phyloP scores from a whole-genome alignment of 192 early-diverging fungal genomes.

The Gamsiella multidivaricata region DNA sequence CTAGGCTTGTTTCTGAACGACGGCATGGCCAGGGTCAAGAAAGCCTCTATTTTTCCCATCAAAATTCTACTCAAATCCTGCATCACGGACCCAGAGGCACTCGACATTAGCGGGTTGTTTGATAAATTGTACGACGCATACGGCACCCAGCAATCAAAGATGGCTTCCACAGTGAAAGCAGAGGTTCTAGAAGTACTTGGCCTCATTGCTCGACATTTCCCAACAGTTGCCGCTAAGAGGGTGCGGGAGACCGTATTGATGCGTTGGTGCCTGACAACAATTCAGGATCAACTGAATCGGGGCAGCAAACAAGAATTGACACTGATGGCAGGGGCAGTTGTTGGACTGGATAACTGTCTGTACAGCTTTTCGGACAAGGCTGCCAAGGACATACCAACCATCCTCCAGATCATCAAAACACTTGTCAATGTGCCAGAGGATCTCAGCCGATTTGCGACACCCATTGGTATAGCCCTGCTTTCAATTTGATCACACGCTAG shows the following conservation, averaged over 20 bases:
- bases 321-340: conserved; percentile 38
- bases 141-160: conserved; percentile 32
- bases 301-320: conserved; percentile 32
- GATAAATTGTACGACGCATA: conserved; percentile 24
- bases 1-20: conserved; percentile 47
- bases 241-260: conserved; percentile 20
- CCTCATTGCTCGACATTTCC: conserved; percentile 50
- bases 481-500: too few relatives aligned
- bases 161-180: conserved; percentile 54
- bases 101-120: conserved; percentile 42
- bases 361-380: conserved; percentile 31
- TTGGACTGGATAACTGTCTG: conserved; percentile 48
- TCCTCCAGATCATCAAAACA: conserved; percentile 39
- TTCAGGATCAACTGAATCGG: conserved; percentile 47
- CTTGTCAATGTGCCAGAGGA: conserved; percentile 57
- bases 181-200: conserved; percentile 58
- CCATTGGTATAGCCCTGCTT: conserved; percentile 25
- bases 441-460: conserved; percentile 49
- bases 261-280: conserved; percentile 42
- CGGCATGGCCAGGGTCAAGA: conserved; percentile 36
- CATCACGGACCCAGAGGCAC: conserved; percentile 36
- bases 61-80: conserved; percentile 47
- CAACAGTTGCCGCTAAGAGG: conserved; percentile 21
- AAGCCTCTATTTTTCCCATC: conserved; percentile 53
- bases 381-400: conserved; percentile 23